A percentile compares a stretch with the other conserved stretches of the same genome.
These are phyloP conservation scores for Spirogloea muscicola DNA, from an alignment of 139 green algal genomes.

Conservation along the genomic window DNA sequence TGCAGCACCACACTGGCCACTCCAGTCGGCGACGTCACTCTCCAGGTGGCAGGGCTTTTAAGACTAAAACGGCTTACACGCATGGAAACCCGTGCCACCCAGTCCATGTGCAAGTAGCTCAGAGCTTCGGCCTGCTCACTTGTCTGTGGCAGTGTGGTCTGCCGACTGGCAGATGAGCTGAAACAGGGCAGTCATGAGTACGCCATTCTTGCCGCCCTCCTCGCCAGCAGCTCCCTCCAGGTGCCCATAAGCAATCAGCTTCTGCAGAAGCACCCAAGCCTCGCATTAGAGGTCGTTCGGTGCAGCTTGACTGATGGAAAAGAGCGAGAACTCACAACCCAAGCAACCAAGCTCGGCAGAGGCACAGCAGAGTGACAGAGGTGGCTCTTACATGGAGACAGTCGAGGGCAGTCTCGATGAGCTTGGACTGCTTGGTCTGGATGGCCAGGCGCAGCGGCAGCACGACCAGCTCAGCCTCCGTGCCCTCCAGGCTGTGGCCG, in stretches of 20 bases:
- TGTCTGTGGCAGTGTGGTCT: slow-evolving; percentile 36
- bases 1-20: slow-evolving; percentile 52
- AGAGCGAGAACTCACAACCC: too few species aligned
- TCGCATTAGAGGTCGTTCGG: too few species aligned
- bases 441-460: slow-evolving; percentile 26
- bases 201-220: slow-evolving; percentile 26
- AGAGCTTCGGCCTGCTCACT: too few species aligned
- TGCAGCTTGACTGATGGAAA: too few species aligned
- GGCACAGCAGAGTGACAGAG: too few species aligned
- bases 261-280: slow-evolving; percentile 34
- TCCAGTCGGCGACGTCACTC: too few species aligned
- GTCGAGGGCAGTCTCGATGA: slow-evolving; percentile 47
- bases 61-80: too few species aligned
- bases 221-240: slow-evolving; percentile 36
- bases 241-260: slow-evolving; percentile 48
- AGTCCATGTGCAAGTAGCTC: too few species aligned
- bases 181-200: slow-evolving; percentile 28
- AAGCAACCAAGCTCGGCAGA: too few species aligned
- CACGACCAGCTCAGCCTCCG: slow-evolving; percentile 33
- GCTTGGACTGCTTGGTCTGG: slow-evolving; percentile 43
- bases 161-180: slow-evolving; percentile 37
- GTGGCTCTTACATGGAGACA: slow-evolving; percentile 46
- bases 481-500: slow-evolving; percentile 16
- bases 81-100: too few species aligned
- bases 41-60: too few species aligned